Base-by-base conservation (phyloP, 2,329 filamentous ascomycete genomes). In the Claviceps spartinae region DNA sequence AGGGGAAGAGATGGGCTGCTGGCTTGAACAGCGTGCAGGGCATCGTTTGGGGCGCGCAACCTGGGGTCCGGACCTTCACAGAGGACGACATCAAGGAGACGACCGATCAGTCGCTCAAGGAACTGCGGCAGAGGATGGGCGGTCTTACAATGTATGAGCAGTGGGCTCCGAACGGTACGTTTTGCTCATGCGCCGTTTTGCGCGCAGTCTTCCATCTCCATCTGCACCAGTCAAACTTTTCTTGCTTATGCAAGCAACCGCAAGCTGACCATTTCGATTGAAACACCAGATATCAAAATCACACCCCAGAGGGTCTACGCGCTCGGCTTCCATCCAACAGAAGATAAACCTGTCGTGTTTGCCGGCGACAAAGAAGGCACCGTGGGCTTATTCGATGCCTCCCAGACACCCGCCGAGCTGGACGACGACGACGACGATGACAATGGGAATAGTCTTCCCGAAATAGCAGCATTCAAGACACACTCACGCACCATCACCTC, bases 341-440 rank as follows among this genome's bases (percentile, higher is more conserved):
- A 82, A 53, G 82, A 90, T 2, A 97, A 97, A 61, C 82, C 90
- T 0, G 73, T 98, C 2, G 77, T 97, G 1, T 94, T 98, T 63
- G 91, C 91, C 0, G 91, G 91, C 11, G 93, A 98, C 62, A 98
- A 98, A 65, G 78, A 94, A 57, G 91, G 93, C 1, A 86, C 88
- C 24, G 75, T 97, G 54, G 93, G 93, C 0, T 80, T 98, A 1
- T 91, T 96, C 51, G 91, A 98, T 63, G 89, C 84, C 1, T 90
- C 86, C 0, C 88, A 94, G 58, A 77, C 78, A 2, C 70, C 72
- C 2, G 69, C 74, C n/a, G 70, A 76, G 5, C 72, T 76, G 16
- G 80, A 82, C 52, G 78, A 80, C 8, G 82, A 86, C 30, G 84
- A 87, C 30, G 84, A 87, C 20, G 36, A 8, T 16, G 79, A 82